Evolutionary conservation across 225 moss, liverwort and hornwort species (phyloP), one percentile per base, ranked within the genome.

Genomic region (Marchantia paleacea): DNA sequence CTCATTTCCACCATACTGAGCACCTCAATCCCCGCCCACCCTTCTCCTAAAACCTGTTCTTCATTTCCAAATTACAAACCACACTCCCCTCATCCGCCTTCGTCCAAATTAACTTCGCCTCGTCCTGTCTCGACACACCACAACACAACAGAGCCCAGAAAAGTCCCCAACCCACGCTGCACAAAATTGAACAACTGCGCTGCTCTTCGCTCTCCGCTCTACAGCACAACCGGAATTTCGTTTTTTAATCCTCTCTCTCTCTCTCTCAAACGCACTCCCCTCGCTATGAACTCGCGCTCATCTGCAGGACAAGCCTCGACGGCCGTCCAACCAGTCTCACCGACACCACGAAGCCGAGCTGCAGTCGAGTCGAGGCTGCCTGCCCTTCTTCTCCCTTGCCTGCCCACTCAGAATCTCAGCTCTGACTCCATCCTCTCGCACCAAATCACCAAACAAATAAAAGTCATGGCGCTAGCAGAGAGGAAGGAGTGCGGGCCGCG

Each of bases 11-110:
- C 30, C 16, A 16, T 13, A 20, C 18, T 5, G 55, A 26, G 16
- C 74, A 55, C 54, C 26, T 7, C 3, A 25, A 12, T n/a, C 55
- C 52, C 74, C 26, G 16, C 3, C 55, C 28, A 10, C 52, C 52
- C 74, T 28, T 24, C 15, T 54, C 7, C 10, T 2, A 3, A 14
- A 28, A 53, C 26, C 26, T 54, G 53, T 26, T 53, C 14, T 13
- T 55, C 74, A 75, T 55, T 75, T 20, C 73, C n/a, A 54, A 29
- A 11, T 39, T 22, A 10, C 52, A 70, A 70, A n/a, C 51, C 72
- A n/a, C 22, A 3, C 49, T 20, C 1, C 22, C 49, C 48, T 22
- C 66, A 26, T 11, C 62, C 7, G 24, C 1, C 29, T 9, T 12
- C 11, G n/a, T 3, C 12, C 26, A 66, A 66, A 10, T 58, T 9